Base-by-base conservation (phyloP, 108 stramenopile genomes). In the Fragilaria radians region DNA sequence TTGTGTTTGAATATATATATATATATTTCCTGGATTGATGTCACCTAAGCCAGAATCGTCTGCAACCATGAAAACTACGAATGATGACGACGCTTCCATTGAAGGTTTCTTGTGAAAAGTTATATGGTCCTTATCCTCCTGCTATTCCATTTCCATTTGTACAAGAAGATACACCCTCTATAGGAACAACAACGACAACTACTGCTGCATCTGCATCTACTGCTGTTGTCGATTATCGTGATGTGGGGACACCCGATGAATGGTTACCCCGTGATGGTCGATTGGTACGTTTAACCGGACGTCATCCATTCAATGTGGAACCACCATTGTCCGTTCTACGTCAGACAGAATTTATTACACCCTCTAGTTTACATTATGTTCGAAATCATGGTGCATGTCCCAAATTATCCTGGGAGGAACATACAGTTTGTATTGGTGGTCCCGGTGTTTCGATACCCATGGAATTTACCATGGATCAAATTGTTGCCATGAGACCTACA, bases 301-400 rank as follows among this genome's bases (percentile, higher is more conserved):
- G 91, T 52, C 97, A 98, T 64, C 97, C 97, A 29, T 98, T 96
- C 88, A 98, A 98, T 70, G 89, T 89, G 54, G 97, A 98, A 78
- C 91, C 97, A n/a, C 96, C 95, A 0, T 70, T 94, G 52, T 61
- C 59, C 5, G 73, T 86, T 3, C 75, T 79, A 50, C 47, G 85
- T 29, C 54, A 93, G 63, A 75, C 71, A 28, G 65, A 78, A 57
- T 93, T 93, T 61, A 74, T 96, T 62, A 96, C 95, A 18, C 95
- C 95, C 0, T 71, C 87, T 0, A 74, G 73, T 22, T 51, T 94
- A 9, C 86, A 88, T 49, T 95, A 91, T 67, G 91, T 93, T 5
- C 76, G 95, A 1, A 96, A 94, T 68, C 95, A 96, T 59, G 91
- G 91, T 52, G 89, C 92, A 0, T 88, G 86, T 58, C 95, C 95